Percentiles rank a stretch among this genome's conserved stretches.
phyloP scores from a whole-genome alignment of 371 early-diverging fungal genomes.

The Choanephora cucurbitarum region DNA sequence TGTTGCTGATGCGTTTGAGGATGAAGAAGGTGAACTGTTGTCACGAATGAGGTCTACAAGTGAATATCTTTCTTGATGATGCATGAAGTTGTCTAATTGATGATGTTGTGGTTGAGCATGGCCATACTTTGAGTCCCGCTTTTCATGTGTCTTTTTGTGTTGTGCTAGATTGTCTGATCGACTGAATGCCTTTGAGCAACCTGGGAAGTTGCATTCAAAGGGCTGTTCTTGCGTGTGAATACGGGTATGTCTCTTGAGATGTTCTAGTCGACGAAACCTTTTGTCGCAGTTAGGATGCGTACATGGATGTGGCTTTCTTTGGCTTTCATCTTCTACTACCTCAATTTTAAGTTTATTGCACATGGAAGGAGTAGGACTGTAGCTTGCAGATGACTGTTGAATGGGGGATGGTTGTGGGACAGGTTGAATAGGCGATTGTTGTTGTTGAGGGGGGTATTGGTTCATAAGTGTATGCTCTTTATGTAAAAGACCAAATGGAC shows the following conservation, averaged over 20 bases:
- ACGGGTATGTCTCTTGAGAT: conserved; percentile 86
- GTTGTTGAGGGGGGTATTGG: not conserved
- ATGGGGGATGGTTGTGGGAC: not conserved
- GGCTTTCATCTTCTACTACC: conserved; percentile 18
- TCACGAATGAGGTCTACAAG: conserved; percentile 28
- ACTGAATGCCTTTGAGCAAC: conserved; percentile 80
- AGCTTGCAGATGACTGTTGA: not conserved
- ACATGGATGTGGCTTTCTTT: conserved; percentile 54
- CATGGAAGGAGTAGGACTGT: not conserved
- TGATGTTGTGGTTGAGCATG: not conserved
- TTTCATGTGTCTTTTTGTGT: conserved; percentile 63
- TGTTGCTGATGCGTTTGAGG: too few species aligned
- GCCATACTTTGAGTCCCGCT: conserved; percentile 28
- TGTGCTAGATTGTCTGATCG: conserved; percentile 76
- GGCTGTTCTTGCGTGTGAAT: conserved; percentile 85
- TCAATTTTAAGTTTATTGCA: not conserved
- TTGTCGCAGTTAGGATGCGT: conserved; percentile 55
- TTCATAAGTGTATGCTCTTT: conserved; percentile 4
- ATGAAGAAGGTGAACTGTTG: not conserved
- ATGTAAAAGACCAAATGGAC: not conserved
- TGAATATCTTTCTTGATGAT: conserved; percentile 20
- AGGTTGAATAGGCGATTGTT: not conserved
- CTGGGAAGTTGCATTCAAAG: conserved; percentile 69
- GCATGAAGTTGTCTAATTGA: conserved; percentile 4
- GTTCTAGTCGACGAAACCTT: conserved; percentile 82